Base-by-base conservation (phyloP, 306 rosid species). In the Begonia fuchsioides region DNA sequence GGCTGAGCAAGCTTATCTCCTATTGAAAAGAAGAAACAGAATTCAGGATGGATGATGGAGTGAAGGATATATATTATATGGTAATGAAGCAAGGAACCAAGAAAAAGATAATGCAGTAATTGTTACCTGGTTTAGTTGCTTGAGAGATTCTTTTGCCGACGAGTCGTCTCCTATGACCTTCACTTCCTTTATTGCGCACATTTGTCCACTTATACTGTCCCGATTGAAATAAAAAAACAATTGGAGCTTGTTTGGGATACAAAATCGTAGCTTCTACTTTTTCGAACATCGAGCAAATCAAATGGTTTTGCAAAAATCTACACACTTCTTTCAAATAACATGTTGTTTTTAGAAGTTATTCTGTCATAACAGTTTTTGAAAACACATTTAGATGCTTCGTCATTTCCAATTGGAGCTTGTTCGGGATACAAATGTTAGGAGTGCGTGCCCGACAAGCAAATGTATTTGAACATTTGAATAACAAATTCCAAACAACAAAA, bases 171-270 rank as follows among this genome's bases (percentile, higher is more conserved):
- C 66, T 44, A 78, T 75, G 77, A 77, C 70, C 76, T 71, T 76
- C 60, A 90, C 95, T 76, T 90, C 98, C 65, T 90, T 90, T 53
- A 90, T 85, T 47, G 98, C 98, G 71, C 98, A 90, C 94, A 90
- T 85, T 70, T 90, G 98, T 56, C 98, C 98, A 38, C 83, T 86
- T 73, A 80, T 85, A 67, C 98, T 90, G 71, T 62, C 65, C 61
- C 50, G 57, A 55, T 71, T 56, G 53, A 71, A 20, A 32, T 45
- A 74, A 64, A 71, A 20, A 32, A 48, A 74, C 45, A 61, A 54
- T 44, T 45, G 64, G 62, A 56, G 58, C 32, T 7, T 20, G 32
- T 20, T 20, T 20, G 32, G 32, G 26, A 20, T 5, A 20, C 32
- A 20, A 20, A 20, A 20, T 20, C 32, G 6, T 20, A 20, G 6